Base-by-base conservation (phyloP, 2,329 filamentous ascomycete genomes). In the Dactylellina leptospora region DNA sequence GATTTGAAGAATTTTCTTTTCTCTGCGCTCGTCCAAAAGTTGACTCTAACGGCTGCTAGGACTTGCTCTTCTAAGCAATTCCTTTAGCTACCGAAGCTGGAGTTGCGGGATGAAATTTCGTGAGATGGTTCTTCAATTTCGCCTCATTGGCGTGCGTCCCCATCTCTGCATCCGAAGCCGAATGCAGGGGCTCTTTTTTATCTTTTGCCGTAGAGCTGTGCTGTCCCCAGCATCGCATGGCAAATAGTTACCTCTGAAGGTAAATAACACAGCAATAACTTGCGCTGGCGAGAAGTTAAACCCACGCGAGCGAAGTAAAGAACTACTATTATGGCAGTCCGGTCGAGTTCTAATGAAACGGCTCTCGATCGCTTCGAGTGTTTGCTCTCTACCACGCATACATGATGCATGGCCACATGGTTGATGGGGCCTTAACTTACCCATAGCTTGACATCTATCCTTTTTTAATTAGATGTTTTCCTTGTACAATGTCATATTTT, bases 281-380 rank as follows among this genome's bases (percentile, higher is more conserved):
- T 44, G 61, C 61, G 16, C 58, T 60, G 33, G 55, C 58, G 66
- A 62, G 58, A 62, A 71, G 51, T 48, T 53, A 55, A 51, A 62
- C 64, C 50, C 66, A 23, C 42, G 58, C 42, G 58, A 25, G 36
- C 23, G 28, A 27, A 40, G 38, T 27, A 23, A 10, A 33, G 30
- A 64, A 13, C 16, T 28, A 62, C 64, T 23, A 30, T 71, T 71
- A 23, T 62, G 66, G 66, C 66, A 71, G 66, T 47, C 66, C 66
- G 66, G 51, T 63, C 54, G 66, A 71, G 66, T 50, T 47, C 61
- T 55, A 54, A 36, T 71, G 66, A 71, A 71, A 71, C 66, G 61
- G 61, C 61, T 66, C 44, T 66, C 51, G 51, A 38, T 66, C 42
- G 66, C 45, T 45, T 28, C 44, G 45, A 33, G 53, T 62, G 66